A percentile compares a stretch with the other conserved stretches of the same genome.
Evolutionary conservation across 768 basidiomycete genomes (phyloP).

Genomic region (Boletus sp.): DNA sequence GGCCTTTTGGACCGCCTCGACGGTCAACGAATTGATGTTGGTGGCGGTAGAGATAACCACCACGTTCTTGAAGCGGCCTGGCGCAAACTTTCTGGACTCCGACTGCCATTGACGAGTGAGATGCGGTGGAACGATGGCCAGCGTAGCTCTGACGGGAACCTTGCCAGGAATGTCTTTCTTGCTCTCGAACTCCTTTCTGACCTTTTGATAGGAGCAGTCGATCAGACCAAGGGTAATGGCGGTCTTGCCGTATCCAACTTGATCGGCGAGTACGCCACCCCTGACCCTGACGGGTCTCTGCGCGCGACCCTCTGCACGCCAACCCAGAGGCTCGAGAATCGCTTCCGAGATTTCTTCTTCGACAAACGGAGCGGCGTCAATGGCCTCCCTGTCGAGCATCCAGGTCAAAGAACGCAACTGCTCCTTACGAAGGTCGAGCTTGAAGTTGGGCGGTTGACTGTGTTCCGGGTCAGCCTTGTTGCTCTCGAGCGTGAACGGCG

Average conservation of each 20-base stretch:
- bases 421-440: constrained; percentile 70
- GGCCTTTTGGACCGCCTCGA: constrained; percentile 74
- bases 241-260: constrained; percentile 97
- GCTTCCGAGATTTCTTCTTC: constrained; percentile 97
- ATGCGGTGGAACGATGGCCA: constrained; percentile 88
- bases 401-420: constrained; percentile 89
- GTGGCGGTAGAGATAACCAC: constrained; percentile 65
- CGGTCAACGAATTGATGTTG: constrained; percentile 68
- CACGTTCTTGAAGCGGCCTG: constrained; percentile 43
- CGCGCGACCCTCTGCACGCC: constrained; percentile 93
- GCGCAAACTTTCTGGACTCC: constrained; percentile 80
- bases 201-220: constrained; percentile 60
- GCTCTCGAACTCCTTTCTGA: constrained; percentile 57
- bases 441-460: constrained; percentile 76
- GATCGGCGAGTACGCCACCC: constrained; percentile 92
- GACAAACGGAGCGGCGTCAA: constrained; percentile 66
- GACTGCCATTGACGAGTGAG: constrained; percentile 87
- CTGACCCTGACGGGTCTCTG: constrained; percentile 71
- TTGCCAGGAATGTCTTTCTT: constrained; percentile 52
- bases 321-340: constrained; percentile 79
- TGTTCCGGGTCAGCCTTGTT: constrained; percentile 74
- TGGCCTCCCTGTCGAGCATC: constrained; percentile 84
- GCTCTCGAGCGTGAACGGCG: constrained; percentile 69
- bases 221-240: constrained; percentile 91
- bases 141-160: constrained; percentile 76